phyloP scores from a whole-genome alignment of 495 filamentous ascomycete species.

The Tetracladium marchalianum region DNA sequence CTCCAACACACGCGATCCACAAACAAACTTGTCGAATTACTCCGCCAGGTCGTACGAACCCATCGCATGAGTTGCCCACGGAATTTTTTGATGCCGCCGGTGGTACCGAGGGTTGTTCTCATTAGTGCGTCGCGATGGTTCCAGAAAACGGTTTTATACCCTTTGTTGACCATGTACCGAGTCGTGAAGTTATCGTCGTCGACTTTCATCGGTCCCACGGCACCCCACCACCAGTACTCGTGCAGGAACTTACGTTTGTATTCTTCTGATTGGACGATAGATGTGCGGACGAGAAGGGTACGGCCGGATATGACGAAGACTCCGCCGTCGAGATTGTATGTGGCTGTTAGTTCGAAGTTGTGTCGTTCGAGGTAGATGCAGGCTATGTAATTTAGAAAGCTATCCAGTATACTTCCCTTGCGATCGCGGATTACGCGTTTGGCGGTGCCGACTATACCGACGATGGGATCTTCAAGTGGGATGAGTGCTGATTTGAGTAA shows the following conservation, averaged over 20 bases:
- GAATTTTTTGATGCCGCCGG: constrained; percentile 34
- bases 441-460: constrained; percentile 45
- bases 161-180: constrained; percentile 44
- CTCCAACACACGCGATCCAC: constrained; percentile 30
- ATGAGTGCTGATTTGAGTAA: constrained; percentile 35
- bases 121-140: constrained; percentile 46
- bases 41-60: constrained; percentile 57
- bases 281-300: constrained; percentile 36
- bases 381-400: constrained; percentile 12
- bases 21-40: constrained; percentile 46
- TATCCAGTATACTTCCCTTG: constrained; percentile 22
- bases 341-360: constrained; percentile 46
- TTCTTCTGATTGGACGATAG: constrained; percentile 32
- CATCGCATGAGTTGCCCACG: constrained; percentile 49
- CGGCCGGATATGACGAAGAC: constrained; percentile 46
- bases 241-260: constrained; percentile 44
- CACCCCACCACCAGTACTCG: constrained; percentile 42
- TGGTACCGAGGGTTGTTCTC: constrained; percentile 47
- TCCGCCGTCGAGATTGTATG: constrained; percentile 44
- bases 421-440: constrained; percentile 32
- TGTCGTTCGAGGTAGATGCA: constrained; percentile 42
- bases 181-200: constrained; percentile 68
- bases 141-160: constrained; percentile 54
- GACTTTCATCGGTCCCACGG: constrained; percentile 36
- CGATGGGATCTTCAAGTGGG: constrained; percentile 38